Conservation (phyloP, 805 yeast genomes). For the Schwanniomyces yamadae region DNA sequence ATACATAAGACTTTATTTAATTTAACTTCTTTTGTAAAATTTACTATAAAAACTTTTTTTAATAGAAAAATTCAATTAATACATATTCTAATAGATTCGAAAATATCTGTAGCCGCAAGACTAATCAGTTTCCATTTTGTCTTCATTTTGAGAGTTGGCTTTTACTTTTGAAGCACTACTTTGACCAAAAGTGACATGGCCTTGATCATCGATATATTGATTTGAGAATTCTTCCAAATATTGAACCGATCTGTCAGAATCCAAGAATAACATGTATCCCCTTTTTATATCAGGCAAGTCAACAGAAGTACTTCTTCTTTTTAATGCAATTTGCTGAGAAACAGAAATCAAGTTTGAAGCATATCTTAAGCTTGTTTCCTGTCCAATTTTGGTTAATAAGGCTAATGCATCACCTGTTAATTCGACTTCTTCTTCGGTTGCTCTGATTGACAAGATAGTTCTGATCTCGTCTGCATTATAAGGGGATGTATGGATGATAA, state of each 20-base stretch:
- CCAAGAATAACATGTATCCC: slow-evolving; percentile 82
- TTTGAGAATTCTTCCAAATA: slow-evolving; percentile 68
- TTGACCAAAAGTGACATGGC: slow-evolving; percentile 59
- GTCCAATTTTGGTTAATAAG: slow-evolving; percentile 83
- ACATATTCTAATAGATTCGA: no score
- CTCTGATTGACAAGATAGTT: slow-evolving; percentile 82
- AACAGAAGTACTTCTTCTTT: slow-evolving; percentile 69
- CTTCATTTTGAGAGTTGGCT: slow-evolving; percentile 16
- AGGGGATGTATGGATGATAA: slow-evolving; percentile 81
- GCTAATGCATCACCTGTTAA: slow-evolving; percentile 79
- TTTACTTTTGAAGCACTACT: slow-evolving; percentile 3
- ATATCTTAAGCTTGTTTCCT: slow-evolving; percentile 87
- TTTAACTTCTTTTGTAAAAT: slow-evolving; percentile 2
- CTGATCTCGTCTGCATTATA: slow-evolving; percentile 83
- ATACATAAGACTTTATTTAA: no score
- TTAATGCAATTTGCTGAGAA: slow-evolving; percentile 79
- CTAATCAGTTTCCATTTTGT: slow-evolving; percentile 40
- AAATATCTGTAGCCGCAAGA: background rate
- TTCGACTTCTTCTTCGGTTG: slow-evolving; percentile 92
- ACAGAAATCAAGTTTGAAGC: slow-evolving; percentile 90
- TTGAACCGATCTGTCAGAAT: slow-evolving; percentile 84
- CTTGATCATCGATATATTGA: slow-evolving; percentile 77
- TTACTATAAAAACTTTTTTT: background rate
- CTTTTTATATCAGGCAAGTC: slow-evolving; percentile 84
- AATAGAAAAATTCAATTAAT: no score